Base-by-base conservation (phyloP, 2,329 filamentous ascomycete species). In the Phaeosphaeria sp. region DNA sequence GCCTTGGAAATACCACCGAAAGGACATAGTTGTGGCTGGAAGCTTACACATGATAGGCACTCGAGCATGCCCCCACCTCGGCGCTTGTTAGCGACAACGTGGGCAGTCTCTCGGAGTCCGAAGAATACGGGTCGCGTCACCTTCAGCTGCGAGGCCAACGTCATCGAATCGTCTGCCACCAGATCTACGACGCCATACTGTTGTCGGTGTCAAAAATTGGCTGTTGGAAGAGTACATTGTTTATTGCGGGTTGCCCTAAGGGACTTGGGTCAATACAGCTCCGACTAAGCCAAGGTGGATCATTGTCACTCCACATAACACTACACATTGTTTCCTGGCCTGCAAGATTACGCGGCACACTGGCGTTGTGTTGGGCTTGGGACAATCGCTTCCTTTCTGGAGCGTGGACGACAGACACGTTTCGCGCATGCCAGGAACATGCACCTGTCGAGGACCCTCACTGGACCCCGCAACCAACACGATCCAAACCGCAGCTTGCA, bases 51-150 rank as follows among this genome's bases (percentile, higher is more conserved):
- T 30, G 43, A 43, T 50, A 36, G 46, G 51, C 47, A 27, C 21
- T 49, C 46, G n/a, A 21, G 15, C 36, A 17, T n/a, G 36, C 36
- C 36, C 36, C 36, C n/a, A 49, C 58, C 55, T 64, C 42, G 22
- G 18, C 36, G 36, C 36, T 39, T 41, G 46, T 46, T 50, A 46
- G 25, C 43, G 49, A 53, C 47, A 53, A 50, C 46, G 22, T 47
- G 23, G 22, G 46, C 23, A 30, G 42, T 44, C n/a, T 27, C 20
- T 47, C 46, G 46, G 46, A 15, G 46, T 47, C 46, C 46, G 46
- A 47, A 47, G n/a, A 27, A 27, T 23, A 47, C 22, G 22, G n/a
- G 46, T 22, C 46, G 22, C 46, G 43, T 27, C 22, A 47, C 30
- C 22, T 17, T 47, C 43, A 46, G 23, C 22, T 23, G 44, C 21